A percentile compares a stretch with the other conserved stretches of the same genome.
Conservation (phyloP, 306 rosid species). For the Luffa acutangula region DNA sequence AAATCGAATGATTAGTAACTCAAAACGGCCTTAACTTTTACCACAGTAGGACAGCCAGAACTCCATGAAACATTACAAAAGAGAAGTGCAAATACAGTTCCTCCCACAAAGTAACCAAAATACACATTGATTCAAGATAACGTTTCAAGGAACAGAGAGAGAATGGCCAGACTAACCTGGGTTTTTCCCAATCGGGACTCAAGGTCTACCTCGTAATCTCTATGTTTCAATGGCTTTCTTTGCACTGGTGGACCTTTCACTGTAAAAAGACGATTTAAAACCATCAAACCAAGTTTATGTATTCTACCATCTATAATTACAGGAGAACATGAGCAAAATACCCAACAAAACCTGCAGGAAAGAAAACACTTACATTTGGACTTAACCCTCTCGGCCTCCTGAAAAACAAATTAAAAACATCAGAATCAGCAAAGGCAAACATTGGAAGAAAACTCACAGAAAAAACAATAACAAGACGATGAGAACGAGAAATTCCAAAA, state of each 20-base stretch:
- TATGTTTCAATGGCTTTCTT: slow-evolving; percentile 89
- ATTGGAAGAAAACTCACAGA: background rate
- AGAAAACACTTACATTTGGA: slow-evolving; percentile 42
- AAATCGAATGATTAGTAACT: background rate
- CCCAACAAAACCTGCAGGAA: background rate
- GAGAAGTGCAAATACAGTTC: background rate
- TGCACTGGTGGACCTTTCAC: slow-evolving; percentile 79
- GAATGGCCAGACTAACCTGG: slow-evolving; percentile 31
- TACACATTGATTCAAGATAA: background rate
- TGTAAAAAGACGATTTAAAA: slow-evolving; percentile 12
- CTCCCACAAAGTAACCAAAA: background rate
- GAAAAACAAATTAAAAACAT: background rate
- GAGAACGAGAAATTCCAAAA: background rate
- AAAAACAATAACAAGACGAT: background rate
- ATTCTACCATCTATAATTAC: background rate
- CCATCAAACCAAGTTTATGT: background rate
- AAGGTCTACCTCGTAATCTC: slow-evolving; percentile 96
- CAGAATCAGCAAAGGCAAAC: background rate
- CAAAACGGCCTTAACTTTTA: background rate
- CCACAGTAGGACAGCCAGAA: background rate
- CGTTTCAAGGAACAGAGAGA: background rate
- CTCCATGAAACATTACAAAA: background rate
- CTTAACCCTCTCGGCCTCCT: slow-evolving; percentile 25
- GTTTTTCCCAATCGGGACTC: slow-evolving; percentile 94
- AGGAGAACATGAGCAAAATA: background rate